Percentiles rank a stretch among this genome's conserved stretches.
phyloP scores from a whole-genome alignment of 768 basidiomycete genomes.

The Russula vinacea region DNA sequence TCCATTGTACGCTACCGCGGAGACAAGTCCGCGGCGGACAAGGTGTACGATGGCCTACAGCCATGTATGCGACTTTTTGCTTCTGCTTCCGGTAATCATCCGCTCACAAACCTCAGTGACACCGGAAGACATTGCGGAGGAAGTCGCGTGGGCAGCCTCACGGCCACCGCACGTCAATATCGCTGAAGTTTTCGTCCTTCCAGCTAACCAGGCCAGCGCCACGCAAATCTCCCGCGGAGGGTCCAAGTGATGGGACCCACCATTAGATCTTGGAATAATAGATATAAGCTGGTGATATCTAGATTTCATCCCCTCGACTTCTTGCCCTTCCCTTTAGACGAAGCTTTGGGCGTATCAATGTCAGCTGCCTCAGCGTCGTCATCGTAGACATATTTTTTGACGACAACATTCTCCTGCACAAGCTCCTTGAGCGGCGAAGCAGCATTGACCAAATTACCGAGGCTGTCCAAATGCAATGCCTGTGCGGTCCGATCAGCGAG shows the following conservation, averaged over 20 bases:
- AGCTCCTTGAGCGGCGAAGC: conserved; percentile 56
- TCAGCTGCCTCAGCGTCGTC: conserved; percentile 45
- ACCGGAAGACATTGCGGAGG: conserved; percentile 89
- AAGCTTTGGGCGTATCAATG: conserved; percentile 37
- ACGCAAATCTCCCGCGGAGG: conserved; percentile 53
- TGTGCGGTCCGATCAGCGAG: conserved; percentile 33
- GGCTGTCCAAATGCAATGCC: conserved; percentile 60
- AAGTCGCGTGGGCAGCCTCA: conserved; percentile 94
- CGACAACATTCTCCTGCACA: conserved; percentile 59
- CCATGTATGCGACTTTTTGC: conserved; percentile 63
- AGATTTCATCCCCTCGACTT: conserved; percentile 46
- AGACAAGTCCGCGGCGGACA: conserved; percentile 74
- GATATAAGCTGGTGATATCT: conserved; percentile 13
- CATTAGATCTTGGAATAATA: conserved; percentile 3
- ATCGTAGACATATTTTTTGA: conserved; percentile 81
- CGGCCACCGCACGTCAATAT: conserved; percentile 92
- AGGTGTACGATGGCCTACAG: conserved; percentile 86
- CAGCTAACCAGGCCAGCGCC: conserved; percentile 75
- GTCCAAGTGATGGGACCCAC: conserved; percentile 32
- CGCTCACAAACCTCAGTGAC: conserved; percentile 49
- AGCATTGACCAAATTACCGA: conserved; percentile 66
- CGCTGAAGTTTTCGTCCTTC: conserved; percentile 74
- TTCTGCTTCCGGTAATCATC: not conserved
- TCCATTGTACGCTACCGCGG: conserved; percentile 88
- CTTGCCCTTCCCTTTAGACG: conserved; percentile 47